Base-by-base conservation (phyloP, 2,329 filamentous ascomycete genomes). In the Trichoderma polysporum region DNA sequence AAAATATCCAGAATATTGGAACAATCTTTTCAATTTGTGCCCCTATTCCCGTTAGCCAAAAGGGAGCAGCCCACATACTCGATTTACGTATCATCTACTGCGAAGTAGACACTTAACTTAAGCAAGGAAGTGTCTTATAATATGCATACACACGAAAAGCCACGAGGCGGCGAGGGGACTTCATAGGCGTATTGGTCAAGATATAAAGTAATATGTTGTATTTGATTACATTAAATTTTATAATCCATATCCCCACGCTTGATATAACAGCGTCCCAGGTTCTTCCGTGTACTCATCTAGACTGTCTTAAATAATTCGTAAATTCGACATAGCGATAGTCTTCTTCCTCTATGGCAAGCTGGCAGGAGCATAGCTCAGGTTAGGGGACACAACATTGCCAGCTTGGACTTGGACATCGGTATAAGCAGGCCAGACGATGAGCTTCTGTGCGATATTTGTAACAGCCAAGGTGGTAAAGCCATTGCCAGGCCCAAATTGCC, bases 391-490 rank as follows among this genome's bases (percentile, higher is more conserved):
- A 41, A 79, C 78, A 62, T 77, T 73, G 57, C 81, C 83, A 49
- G 70, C 74, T 12, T 73, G 75, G 25, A 87, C 76, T 76, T 86
- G 79, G 60, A 76, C 78, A 71, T 87, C 85, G 71, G 80, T 84
- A 73, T 86, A 88, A 47, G 82, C 78, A 33, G 85, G 84, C 76
- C 78, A 87, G 68, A 80, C 74, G 66, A 87, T 86, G 69, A 79
- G 76, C 56, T 75, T 76, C 70, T 78, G 74, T 60, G 70, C 69
- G 69, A 78, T 76, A 75, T 85, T 77, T 54, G 82, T 79, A 62
- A 87, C 81, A 22, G 82, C 78, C 31, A 87, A 76, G 25, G 82
- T 85, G 27, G 84, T 86, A 79, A 86, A 87, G 70, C 83, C 85
- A 29, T 82, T 77, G 69, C 75, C 81, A 13, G 76, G 66, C 58